Evolutionary conservation across 257 asterid genomes (phyloP), one percentile per base, ranked within the genome.

Genomic region (Cordia subcordata): DNA sequence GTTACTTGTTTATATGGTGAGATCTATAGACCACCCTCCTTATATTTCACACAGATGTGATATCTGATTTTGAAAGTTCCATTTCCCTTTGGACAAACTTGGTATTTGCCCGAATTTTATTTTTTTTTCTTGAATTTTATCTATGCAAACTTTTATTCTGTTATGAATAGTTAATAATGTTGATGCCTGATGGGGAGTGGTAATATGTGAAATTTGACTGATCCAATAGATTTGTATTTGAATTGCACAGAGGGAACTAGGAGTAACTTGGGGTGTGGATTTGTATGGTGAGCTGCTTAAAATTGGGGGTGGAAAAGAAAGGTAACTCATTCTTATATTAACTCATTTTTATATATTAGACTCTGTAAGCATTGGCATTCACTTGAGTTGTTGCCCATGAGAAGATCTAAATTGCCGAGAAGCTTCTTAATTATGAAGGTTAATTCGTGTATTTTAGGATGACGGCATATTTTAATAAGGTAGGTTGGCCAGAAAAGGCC

Each of bases 271-370:
- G 98, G 98, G 84, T 64, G 96, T 92, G 4, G 96, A 92, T 55
- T 77, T 85, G 78, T 92, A 92, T 57, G 98, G 96, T 21, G 94
- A 92, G 64, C 74, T 92, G 87, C 94, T 88, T 62, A 84, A 88
- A 75, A 92, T 92, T 61, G 98, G 96, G 52, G 98, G 98, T 62
- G 98, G 98, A 53, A 92, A 92, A 78, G 98, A 92, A 65, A 86
- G 98, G 96, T 92, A 71, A n/a, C n/a, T n/a, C n/a, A n/a, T n/a
- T n/a, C n/a, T n/a, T n/a, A 21, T 56, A 42, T 19, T 58, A 49
- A 54, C 21, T 37, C 21, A 35, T n/a, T 42, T 54, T 11, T 60
- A 27, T 57, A 19, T n/a, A 5, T 1, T 14, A n/a, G 53, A 21
- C 53, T 14, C 16, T 22, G n/a, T n/a, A n/a, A 27, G 35, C 3